Base-by-base conservation (phyloP, 2,329 filamentous ascomycete species). In the Thielaviopsis punctulata region DNA sequence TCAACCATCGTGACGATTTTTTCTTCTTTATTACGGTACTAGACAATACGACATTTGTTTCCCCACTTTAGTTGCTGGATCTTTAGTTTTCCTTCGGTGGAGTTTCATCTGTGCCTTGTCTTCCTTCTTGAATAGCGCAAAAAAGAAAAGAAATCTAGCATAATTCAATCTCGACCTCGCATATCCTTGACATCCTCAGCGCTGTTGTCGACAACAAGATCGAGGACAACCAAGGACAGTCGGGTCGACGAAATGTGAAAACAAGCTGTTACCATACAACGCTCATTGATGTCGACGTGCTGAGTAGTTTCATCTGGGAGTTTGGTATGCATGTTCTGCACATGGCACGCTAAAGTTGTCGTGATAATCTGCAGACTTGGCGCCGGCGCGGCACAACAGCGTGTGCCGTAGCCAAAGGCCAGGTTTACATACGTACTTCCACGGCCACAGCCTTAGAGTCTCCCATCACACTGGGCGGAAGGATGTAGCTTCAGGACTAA, bases 391-490 rank as follows among this genome's bases (percentile, higher is more conserved):
- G 45, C 48, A 21, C 54, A 55, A n/a, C 27, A 45, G 18, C 47
- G 46, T 6, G 51, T 36, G 21, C 54, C 54, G 12, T 49, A 52
- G 21, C 50, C 48, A 43, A 55, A 55, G 10, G 51, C 43, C 10
- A 53, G 33, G 25, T n/a, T n/a, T n/a, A n/a, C n/a, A n/a, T n/a
- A n/a, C n/a, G n/a, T 48, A 49, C 19, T 41, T 39, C 39, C 52
- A 49, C 3, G 18, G 18, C 18, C 24, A 24, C 24, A 13, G 27
- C 15, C 19, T 33, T 10, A 49, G 45, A 36, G 19, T 45, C 4
- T 48, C 44, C 51, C 54, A 56, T n/a, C 54, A 22, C 5, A 44
- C 33, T 2, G 51, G 54, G 13, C 48, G 43, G 45, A 56, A 56
- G 15, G 45, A 24, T 12, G 47, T 33, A 15, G 52, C 39, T 6